Percentiles rank a stretch among this genome's conserved stretches.
These are phyloP conservation scores for Quercus phellos DNA, from an alignment of 331 rosid genomes.

Conservation along the genomic window DNA sequence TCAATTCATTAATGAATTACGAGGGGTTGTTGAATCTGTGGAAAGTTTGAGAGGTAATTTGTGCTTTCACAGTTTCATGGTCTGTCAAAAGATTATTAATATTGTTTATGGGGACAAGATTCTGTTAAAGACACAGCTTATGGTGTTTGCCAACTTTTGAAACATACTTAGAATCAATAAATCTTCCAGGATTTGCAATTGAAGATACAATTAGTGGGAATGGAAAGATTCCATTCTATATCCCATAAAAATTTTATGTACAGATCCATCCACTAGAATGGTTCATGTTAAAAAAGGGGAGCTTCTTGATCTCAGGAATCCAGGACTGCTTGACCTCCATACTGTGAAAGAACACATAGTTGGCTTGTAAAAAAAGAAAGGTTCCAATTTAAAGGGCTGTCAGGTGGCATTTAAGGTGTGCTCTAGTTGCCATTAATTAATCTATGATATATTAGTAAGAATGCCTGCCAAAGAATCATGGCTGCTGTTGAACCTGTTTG, in stretches of 20 bases:
- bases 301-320: background rate
- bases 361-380: slow-evolving; percentile 1
- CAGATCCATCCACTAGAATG: background rate
- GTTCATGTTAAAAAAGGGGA: slow-evolving; percentile 2
- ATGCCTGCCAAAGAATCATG: background rate
- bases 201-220: background rate
- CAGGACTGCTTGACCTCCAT: background rate
- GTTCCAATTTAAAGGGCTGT: background rate
- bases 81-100: background rate
- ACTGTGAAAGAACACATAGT: background rate
- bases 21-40: slow-evolving; percentile 37
- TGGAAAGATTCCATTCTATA: slow-evolving; percentile 5
- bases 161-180: background rate
- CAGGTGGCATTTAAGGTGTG: background rate
- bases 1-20: slow-evolving; percentile 41
- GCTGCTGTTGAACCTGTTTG: background rate
- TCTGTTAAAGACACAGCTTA: background rate
- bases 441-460: background rate
- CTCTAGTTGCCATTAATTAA: background rate
- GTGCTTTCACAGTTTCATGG: slow-evolving; percentile 8
- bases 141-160: background rate
- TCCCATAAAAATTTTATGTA: slow-evolving; percentile 1
- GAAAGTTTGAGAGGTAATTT: slow-evolving; percentile 68
- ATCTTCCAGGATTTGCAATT: background rate
- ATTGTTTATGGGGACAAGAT: no score